Evolutionary conservation across 73 alveolate species (phyloP).

Genomic region (Stentor roeselii): DNA sequence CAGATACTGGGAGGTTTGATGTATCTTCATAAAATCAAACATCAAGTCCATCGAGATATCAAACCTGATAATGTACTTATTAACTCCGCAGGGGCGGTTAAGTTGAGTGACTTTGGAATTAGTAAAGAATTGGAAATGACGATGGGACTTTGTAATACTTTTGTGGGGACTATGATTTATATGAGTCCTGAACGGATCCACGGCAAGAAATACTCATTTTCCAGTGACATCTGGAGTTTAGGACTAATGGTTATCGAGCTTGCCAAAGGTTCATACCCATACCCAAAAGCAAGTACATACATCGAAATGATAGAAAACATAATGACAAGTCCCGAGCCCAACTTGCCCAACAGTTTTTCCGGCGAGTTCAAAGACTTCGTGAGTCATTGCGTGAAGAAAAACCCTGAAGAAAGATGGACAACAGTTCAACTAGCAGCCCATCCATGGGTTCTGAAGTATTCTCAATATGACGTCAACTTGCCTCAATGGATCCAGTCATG

Average conservation of each 20-base stretch:
- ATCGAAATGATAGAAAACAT: constrained; percentile 62
- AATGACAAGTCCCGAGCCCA: constrained; percentile 58
- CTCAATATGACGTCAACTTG: not conserved
- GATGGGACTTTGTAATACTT: constrained; percentile 71
- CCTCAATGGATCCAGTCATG: constrained; percentile 13
- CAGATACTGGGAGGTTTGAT: constrained; percentile 80
- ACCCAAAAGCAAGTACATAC: constrained; percentile 62
- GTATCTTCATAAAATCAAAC: constrained; percentile 80
- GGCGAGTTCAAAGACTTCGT: constrained; percentile 80
- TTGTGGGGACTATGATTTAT: constrained; percentile 87
- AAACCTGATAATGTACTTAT: constrained; percentile 95
- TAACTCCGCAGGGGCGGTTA: constrained; percentile 89
- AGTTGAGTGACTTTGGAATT: constrained; percentile 97
- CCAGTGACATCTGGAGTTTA: constrained; percentile 94
- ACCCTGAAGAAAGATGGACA: constrained; percentile 72
- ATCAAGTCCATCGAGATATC: constrained; percentile 95
- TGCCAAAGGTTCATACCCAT: constrained; percentile 90
- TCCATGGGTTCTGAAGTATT: constrained; percentile 45
- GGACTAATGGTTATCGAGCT: constrained; percentile 91
- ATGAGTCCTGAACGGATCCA: constrained; percentile 98
- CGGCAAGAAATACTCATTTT: constrained; percentile 87
- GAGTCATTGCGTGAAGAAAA: constrained; percentile 66
- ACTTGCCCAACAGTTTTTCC: constrained; percentile 45
- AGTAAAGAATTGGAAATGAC: constrained; percentile 74
- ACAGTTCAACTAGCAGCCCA: constrained; percentile 72